Evolutionary conservation across 805 yeast genomes (phyloP).

Genomic region (Ogataea allantospora): DNA sequence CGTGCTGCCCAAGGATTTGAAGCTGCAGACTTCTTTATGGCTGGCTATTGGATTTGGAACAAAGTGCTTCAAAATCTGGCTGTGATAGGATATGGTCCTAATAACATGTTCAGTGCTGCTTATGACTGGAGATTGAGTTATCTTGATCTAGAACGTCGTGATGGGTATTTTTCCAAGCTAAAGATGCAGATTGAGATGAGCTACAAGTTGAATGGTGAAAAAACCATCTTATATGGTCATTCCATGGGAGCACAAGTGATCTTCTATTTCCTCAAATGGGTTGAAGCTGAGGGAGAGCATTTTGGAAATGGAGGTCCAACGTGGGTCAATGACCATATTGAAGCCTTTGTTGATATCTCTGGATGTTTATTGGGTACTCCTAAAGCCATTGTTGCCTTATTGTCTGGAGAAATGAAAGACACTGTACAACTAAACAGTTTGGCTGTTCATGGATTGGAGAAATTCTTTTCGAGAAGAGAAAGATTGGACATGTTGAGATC

Average conservation of each 20-base stretch:
- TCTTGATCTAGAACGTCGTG: slow-evolving; percentile 83
- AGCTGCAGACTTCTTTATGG: slow-evolving; percentile 92
- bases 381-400: slow-evolving; percentile 82
- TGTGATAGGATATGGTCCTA: slow-evolving; percentile 90
- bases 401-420: slow-evolving; percentile 98
- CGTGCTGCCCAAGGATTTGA: slow-evolving; percentile 96
- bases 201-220: slow-evolving; percentile 52
- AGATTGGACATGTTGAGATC: slow-evolving; percentile 80
- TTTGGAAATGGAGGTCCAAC: slow-evolving; percentile 88
- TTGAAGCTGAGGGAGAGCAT: slow-evolving; percentile 74
- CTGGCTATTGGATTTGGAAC: slow-evolving; percentile 99
- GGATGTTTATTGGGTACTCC: slow-evolving; percentile 95
- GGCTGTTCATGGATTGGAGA: slow-evolving; percentile 92
- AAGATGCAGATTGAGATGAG: slow-evolving; percentile 70
- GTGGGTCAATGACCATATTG: slow-evolving; percentile 88
- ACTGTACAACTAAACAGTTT: slow-evolving; percentile 90
- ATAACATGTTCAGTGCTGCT: slow-evolving; percentile 85
- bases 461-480: slow-evolving; percentile 86
- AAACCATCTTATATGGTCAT: slow-evolving; percentile 80
- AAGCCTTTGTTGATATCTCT: slow-evolving; percentile 78
- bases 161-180: slow-evolving; percentile 76
- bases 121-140: slow-evolving; percentile 97
- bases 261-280: slow-evolving; percentile 93
- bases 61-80: slow-evolving; percentile 92
- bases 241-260: slow-evolving; percentile 96